Evolutionary conservation across 768 basidiomycete species (phyloP), one percentile per base, ranked within the genome.

Genomic region (Chalciporus piperatus): DNA sequence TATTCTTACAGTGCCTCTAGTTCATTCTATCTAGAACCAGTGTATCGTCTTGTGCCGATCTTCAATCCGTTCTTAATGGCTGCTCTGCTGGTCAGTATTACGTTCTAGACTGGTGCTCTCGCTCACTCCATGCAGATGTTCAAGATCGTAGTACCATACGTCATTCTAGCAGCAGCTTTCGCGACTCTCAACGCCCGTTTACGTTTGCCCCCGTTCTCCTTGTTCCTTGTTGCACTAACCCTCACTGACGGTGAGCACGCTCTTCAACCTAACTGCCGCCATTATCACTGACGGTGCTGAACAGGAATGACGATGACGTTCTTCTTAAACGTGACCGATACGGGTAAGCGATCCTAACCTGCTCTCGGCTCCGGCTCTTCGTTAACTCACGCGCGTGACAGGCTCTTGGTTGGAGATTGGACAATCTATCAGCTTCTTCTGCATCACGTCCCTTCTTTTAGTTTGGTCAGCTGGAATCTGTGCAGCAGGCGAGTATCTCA

Each of bases 341-440:
- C 83, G 4, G 88, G 84, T 84, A 56, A 51, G 62, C 71, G 59
- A 16, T 25, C 47, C 14, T 12, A n/a, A 28, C 22, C 17, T 22
- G 22, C 27, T 35, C n/a, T n/a, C n/a, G n/a, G n/a, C n/a, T n/a
- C n/a, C 28, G 22, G 14, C 13, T 27, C 7, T 28, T 39, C 23
- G 4, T 55, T 23, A 40, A 47, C 53, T 63, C 40, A 53, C 46
- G 43, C 19, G 33, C 3, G 52, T 19, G 6, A 32, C 59, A 80
- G 87, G 92, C 0, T 90, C 87, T 3, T 94, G 92, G 92, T 72
- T 93, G 51, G 89, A 94, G 62, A 94, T 92, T 47, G 91, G 92
- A 6, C 87, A 90, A 62, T 85, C 89, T 0, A 92, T 94, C 65
- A 90, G 80, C 45, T 92, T 92, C 71, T 94, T 92, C 70, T 86